Conservation (phyloP, 176 grass and related monocot species). For the Oryza meridionalis region DNA sequence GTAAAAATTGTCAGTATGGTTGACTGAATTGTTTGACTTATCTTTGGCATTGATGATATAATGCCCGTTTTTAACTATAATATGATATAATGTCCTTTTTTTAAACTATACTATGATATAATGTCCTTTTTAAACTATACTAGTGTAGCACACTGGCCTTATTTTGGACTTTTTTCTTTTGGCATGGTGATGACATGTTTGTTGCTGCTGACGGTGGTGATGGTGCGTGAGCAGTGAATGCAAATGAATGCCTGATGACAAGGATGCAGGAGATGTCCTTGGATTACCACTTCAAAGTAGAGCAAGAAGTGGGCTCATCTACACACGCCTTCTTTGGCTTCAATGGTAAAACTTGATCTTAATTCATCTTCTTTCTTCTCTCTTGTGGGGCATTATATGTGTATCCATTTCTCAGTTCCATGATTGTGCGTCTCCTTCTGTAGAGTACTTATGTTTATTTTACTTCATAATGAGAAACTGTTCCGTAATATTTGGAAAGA, state of each 20-base stretch:
- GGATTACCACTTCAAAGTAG: slow-evolving; percentile 81
- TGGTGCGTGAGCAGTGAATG: slow-evolving; percentile 48
- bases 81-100: background rate
- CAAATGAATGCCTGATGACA: slow-evolving; percentile 81
- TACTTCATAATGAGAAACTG: background rate
- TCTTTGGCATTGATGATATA: background rate
- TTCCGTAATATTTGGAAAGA: slow-evolving; percentile 6
- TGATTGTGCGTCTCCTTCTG: background rate
- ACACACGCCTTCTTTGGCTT: slow-evolving; percentile 69
- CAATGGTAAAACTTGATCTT: slow-evolving; percentile 50
- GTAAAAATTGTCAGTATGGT: background rate
- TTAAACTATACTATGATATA: background rate
- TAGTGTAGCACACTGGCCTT: background rate
- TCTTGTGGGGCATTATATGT: background rate
- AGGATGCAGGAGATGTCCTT: slow-evolving; percentile 89
- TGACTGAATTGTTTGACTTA: background rate
- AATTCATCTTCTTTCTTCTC: background rate
- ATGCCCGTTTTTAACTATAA: background rate
- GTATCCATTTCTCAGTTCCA: background rate
- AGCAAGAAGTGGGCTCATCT: slow-evolving; percentile 73
- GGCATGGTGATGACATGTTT: background rate
- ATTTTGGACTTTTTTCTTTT: background rate
- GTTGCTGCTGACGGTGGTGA: background rate
- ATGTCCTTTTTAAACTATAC: background rate
- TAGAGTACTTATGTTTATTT: background rate